Percentiles rank a stretch among this genome's conserved stretches.
Conservation (phyloP, 495 filamentous ascomycete species). For the Tuber melanosporum region DNA sequence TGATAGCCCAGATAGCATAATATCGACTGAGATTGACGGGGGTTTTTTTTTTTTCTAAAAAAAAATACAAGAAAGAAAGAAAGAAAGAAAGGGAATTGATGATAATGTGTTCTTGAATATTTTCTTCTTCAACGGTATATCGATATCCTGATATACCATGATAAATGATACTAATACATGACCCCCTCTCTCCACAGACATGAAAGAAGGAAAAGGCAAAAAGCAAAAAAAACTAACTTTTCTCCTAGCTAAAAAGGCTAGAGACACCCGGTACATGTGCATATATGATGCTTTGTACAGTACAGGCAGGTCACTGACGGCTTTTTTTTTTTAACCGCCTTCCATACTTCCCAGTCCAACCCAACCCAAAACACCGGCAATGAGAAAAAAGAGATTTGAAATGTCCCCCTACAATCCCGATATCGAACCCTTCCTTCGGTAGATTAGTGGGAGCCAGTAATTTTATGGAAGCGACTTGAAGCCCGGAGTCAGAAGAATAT, state of each 20-base stretch:
- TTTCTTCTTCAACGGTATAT: not conserved
- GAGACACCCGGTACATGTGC: not conserved
- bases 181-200: not conserved
- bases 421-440: not conserved
- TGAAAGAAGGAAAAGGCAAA: constrained; percentile 10
- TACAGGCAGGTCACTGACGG: not conserved
- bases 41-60: not conserved
- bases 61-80: not conserved
- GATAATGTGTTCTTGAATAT: not conserved
- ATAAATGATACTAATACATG: not conserved
- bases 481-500: not conserved
- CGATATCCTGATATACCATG: not conserved
- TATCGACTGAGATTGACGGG: not conserved
- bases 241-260: constrained; percentile 6
- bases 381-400: not conserved
- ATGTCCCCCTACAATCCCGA: not conserved
- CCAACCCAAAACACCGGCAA: constrained; percentile 3
- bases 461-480: not conserved
- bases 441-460: not conserved
- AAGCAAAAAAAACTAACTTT: constrained; percentile 2
- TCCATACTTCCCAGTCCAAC: not conserved
- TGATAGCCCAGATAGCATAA: not conserved
- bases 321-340: not conserved
- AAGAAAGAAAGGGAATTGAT: not conserved
- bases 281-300: not conserved